A percentile compares a stretch with the other conserved stretches of the same genome.
phyloP scores from a whole-genome alignment of 2,329 filamentous ascomycete genomes.

The Trichoderma arundinaceum region DNA sequence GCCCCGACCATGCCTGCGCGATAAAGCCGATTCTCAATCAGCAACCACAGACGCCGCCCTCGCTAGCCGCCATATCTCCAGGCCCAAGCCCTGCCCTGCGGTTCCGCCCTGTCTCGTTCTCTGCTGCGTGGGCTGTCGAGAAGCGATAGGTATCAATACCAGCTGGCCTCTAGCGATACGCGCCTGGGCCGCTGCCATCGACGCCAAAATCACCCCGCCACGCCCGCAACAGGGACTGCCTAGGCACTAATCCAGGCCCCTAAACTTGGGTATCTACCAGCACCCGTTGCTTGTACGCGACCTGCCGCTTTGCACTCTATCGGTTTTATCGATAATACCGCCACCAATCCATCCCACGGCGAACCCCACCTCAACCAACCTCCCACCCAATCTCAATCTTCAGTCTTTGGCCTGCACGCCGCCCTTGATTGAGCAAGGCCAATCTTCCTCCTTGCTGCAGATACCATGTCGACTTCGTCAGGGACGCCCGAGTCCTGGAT shows the following conservation, averaged over 20 bases:
- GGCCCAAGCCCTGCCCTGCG: too few species aligned
- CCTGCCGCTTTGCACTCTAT: slow-evolving; percentile 20
- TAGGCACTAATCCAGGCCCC: slow-evolving; percentile 10
- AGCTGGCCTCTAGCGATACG: not conserved
- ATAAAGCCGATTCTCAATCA: not conserved
- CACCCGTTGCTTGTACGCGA: slow-evolving; percentile 11
- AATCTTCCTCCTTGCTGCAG: slow-evolving; percentile 30
- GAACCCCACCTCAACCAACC: slow-evolving; percentile 21
- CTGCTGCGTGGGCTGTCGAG: too few species aligned
- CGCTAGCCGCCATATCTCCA: too few species aligned
- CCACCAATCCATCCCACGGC: slow-evolving; percentile 11
- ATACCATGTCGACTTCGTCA: slow-evolving; percentile 65
- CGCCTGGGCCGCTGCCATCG: slow-evolving; percentile 8
- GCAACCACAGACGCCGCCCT: not conserved
- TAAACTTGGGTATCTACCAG: slow-evolving; percentile 6
- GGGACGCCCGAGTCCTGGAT: slow-evolving; percentile 89
- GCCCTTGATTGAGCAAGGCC: slow-evolving; percentile 18
- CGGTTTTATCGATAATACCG: slow-evolving; percentile 31
- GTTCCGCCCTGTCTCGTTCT: too few species aligned
- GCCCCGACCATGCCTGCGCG: slow-evolving; percentile 4
- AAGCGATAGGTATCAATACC: too few species aligned
- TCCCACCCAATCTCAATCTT: not conserved
- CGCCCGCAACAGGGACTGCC: not conserved
- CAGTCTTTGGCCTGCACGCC: not conserved
- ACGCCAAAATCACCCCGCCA: slow-evolving; percentile 27